Evolutionary conservation across 495 filamentous ascomycete genomes (phyloP).

Genomic region (Xylaria castorea): DNA sequence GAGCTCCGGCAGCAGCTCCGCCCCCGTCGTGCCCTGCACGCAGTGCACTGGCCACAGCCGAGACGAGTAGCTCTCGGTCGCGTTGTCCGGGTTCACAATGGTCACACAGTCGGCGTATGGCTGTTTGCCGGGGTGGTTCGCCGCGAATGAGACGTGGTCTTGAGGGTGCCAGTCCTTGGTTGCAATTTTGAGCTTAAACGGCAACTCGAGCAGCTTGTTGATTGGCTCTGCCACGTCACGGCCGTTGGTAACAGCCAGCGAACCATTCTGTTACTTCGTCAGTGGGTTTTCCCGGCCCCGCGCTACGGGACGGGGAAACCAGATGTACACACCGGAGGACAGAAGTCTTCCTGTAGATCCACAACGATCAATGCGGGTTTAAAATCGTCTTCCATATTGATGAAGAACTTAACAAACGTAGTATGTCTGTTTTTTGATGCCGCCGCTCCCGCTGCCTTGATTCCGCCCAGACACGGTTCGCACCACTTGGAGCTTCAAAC

Average conservation of each 20-base stretch:
- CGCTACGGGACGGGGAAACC: not conserved
- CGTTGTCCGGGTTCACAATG: constrained; percentile 72
- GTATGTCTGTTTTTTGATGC: not conserved
- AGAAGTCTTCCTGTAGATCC: constrained; percentile 97
- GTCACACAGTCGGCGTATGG: constrained; percentile 69
- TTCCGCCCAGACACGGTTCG: not conserved
- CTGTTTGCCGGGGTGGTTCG: constrained; percentile 71
- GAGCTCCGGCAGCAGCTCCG: constrained; percentile 77
- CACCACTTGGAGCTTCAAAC: not conserved
- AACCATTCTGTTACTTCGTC: constrained; percentile 66
- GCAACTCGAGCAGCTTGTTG: constrained; percentile 75
- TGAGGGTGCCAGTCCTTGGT: constrained; percentile 90
- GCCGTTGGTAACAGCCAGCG: constrained; percentile 77
- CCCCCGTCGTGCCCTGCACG: constrained; percentile 74
- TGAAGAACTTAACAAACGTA: not conserved
- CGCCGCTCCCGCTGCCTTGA: not conserved
- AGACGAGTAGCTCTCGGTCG: constrained; percentile 67
- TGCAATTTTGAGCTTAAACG: constrained; percentile 76
- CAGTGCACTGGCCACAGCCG: constrained; percentile 92
- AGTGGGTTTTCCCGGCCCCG: constrained; percentile 22
- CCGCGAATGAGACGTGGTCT: constrained; percentile 88
- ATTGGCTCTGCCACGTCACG: constrained; percentile 71
- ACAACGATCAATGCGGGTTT: constrained; percentile 67
- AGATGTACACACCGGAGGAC: constrained; percentile 72
- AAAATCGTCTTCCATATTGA: constrained; percentile 38